Evolutionary conservation across 2,329 filamentous ascomycete genomes (phyloP).

Genomic region (Boeremia lycopersici): DNA sequence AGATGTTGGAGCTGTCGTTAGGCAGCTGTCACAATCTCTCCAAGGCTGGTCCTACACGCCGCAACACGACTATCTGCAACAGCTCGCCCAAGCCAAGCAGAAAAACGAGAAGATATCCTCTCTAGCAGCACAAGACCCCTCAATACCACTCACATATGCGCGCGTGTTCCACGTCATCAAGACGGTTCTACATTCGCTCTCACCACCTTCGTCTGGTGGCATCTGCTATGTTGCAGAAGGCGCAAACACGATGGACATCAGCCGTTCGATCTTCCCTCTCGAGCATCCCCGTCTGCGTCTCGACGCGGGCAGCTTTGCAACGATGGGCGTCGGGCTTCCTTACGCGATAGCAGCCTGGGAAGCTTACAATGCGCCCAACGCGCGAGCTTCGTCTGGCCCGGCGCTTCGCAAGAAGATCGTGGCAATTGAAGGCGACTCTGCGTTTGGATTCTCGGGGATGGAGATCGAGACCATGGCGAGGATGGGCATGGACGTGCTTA

Average conservation of each 20-base stretch:
- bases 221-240: conserved; percentile 65
- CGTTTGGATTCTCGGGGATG: conserved; percentile 62
- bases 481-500: conserved; percentile 60
- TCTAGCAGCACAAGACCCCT: conserved; percentile 29
- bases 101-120: background rate
- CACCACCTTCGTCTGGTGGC: conserved; percentile 52
- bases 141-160: conserved; percentile 27
- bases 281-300: conserved; percentile 61
- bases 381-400: conserved; percentile 42
- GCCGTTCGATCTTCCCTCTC: conserved; percentile 60
- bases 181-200: conserved; percentile 54
- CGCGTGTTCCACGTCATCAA: conserved; percentile 60
- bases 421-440: conserved; percentile 62
- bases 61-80: conserved; percentile 20
- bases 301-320: conserved; percentile 64
- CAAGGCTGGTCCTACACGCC: conserved; percentile 54
- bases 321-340: conserved; percentile 64
- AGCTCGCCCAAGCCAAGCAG: background rate
- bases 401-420: conserved; percentile 58
- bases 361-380: conserved; percentile 57
- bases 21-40: conserved; percentile 53
- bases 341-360: conserved; percentile 63
- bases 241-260: conserved; percentile 67
- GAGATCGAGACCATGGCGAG: conserved; percentile 64
- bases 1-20: conserved; percentile 57